Evolutionary conservation across 2,329 filamentous ascomycete species (phyloP).

Genomic region (Pyrenophora seminiperda): DNA sequence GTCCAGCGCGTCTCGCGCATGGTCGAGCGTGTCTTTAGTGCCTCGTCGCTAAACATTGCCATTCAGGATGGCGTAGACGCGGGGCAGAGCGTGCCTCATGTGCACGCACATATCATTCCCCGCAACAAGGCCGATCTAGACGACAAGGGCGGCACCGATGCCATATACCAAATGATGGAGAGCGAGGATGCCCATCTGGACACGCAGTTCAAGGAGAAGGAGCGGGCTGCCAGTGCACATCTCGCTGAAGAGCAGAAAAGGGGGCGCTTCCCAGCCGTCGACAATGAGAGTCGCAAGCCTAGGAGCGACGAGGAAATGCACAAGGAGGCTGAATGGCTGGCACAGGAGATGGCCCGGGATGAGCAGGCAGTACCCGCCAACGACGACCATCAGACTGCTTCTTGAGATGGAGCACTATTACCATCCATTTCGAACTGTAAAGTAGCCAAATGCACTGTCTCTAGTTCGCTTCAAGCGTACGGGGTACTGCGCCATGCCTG

Average conservation of each 20-base stretch:
- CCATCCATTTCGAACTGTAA: not conserved
- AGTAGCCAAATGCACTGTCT: not conserved
- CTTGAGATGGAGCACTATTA: not conserved
- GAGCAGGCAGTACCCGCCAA: conserved; percentile 12
- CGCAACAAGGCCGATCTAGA: conserved; percentile 65
- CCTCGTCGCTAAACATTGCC: conserved; percentile 85
- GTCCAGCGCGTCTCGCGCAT: conserved; percentile 83
- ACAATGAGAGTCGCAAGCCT: conserved; percentile 67
- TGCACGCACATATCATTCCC: conserved; percentile 92
- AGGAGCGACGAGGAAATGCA: conserved; percentile 77
- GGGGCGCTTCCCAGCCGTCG: conserved; percentile 70
- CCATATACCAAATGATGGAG: conserved; percentile 82
- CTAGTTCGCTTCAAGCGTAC: too few species aligned
- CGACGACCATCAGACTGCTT: not conserved
- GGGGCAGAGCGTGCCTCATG: conserved; percentile 91
- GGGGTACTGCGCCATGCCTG: too few species aligned
- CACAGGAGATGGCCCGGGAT: conserved; percentile 58
- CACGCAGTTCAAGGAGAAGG: conserved; percentile 66
- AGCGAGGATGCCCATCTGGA: conserved; percentile 84
- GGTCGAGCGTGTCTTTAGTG: conserved; percentile 66
- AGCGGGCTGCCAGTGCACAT: conserved; percentile 50
- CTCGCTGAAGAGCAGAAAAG: conserved; percentile 38
- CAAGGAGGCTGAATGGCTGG: conserved; percentile 73
- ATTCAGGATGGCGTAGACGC: conserved; percentile 92
- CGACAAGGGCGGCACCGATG: conserved; percentile 66